Conservation (phyloP, 768 basidiomycete species). For the Tricholoma bakamatsutake region DNA sequence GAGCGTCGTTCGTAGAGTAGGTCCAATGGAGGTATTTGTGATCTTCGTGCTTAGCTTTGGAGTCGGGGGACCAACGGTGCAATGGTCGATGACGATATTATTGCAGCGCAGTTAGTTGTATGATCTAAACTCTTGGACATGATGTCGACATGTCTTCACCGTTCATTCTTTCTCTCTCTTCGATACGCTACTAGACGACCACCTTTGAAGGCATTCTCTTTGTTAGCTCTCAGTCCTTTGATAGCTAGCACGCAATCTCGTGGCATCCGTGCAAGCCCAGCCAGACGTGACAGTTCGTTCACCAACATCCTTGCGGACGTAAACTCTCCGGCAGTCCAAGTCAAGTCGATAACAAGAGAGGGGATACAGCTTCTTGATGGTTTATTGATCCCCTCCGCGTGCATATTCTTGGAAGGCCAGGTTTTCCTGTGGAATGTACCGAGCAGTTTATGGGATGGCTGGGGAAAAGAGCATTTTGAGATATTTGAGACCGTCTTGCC, state of each 20-base stretch:
- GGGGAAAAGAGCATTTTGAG: constrained; percentile 69
- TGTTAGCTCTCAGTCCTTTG: background rate
- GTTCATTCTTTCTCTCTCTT: constrained; percentile 1
- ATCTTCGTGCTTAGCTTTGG: background rate
- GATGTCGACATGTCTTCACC: constrained; percentile 7
- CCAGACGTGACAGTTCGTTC: constrained; percentile 32
- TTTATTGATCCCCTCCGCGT: constrained; percentile 67
- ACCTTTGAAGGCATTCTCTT: background rate
- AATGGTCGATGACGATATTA: background rate
- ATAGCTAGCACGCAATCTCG: constrained; percentile 1
- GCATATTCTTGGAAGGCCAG: constrained; percentile 80
- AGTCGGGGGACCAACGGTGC: background rate
- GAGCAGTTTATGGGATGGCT: constrained; percentile 53
- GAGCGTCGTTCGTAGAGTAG: background rate
- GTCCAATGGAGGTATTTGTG: background rate
- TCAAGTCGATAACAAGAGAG: constrained; percentile 52
- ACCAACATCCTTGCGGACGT: constrained; percentile 74
- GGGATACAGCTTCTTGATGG: constrained; percentile 78
- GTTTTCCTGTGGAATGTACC: constrained; percentile 91
- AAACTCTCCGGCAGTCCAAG: constrained; percentile 63
- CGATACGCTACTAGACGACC: constrained; percentile 4
- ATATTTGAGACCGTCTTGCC: constrained; percentile 81
- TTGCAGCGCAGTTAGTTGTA: no score
- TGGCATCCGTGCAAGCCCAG: constrained; percentile 13
- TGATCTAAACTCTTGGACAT: no score